phyloP scores from a whole-genome alignment of 148 eudicot species.

The Vaccinium corymbosum region DNA sequence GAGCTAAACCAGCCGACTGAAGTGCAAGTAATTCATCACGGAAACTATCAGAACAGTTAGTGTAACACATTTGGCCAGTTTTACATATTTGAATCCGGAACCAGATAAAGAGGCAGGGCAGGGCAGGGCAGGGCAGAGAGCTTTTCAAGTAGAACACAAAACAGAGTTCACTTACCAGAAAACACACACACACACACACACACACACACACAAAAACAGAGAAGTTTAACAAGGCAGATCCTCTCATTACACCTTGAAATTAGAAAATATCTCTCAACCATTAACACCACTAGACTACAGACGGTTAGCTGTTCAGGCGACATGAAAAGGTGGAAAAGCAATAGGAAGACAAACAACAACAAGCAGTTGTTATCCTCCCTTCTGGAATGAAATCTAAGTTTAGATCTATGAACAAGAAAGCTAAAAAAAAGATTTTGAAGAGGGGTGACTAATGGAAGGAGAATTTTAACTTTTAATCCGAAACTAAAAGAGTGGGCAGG shows the following conservation, averaged over 20 bases:
- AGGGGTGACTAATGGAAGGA: neutral
- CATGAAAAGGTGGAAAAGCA: neutral
- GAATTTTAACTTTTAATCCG: neutral
- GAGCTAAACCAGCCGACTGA: neutral
- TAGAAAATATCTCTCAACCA: neutral
- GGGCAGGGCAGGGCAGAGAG: neutral
- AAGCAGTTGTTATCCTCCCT: neutral
- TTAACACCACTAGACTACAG: neutral
- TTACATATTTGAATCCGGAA: neutral
- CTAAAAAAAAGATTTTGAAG: neutral
- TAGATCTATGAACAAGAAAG: neutral
- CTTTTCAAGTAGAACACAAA: neutral
- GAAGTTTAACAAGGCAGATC: neutral
- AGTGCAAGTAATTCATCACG: neutral
- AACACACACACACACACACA: no score
- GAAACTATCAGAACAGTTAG: neutral
- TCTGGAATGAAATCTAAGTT: neutral
- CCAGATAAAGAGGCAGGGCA: neutral
- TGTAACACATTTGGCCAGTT: neutral
- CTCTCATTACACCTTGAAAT: neutral
- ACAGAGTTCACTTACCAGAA: no score
- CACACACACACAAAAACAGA: neutral
- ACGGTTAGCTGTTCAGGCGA: neutral
- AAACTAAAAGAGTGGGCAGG: neutral
- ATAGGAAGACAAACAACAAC: neutral